Percentiles rank a stretch among this genome's conserved stretches.
phyloP scores from a whole-genome alignment of 2,329 filamentous ascomycete genomes.

The Neonectria coccinea region DNA sequence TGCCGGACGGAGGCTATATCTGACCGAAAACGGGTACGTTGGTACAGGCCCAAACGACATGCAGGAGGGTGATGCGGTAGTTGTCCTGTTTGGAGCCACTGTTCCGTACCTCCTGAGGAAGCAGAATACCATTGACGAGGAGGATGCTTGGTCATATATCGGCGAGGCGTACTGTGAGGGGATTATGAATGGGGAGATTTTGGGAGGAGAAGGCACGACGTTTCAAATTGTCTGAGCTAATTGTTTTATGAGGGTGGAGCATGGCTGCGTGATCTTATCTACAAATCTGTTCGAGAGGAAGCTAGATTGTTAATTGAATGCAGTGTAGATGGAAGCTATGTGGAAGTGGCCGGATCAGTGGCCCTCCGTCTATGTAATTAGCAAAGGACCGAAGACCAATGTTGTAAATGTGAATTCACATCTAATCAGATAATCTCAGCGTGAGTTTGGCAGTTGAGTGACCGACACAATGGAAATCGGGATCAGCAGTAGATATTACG shows the following conservation, averaged over 20 bases:
- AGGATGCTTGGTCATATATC: constrained; percentile 41
- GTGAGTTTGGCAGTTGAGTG: too few species aligned
- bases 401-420: too few species aligned
- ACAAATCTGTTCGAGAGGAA: background rate
- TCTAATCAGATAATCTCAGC: too few species aligned
- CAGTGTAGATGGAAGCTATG: too few species aligned
- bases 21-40: constrained; percentile 46
- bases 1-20: constrained; percentile 40
- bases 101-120: constrained; percentile 45
- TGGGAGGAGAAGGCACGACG: constrained; percentile 20
- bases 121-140: background rate
- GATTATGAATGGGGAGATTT: constrained; percentile 49
- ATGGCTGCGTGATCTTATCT: background rate
- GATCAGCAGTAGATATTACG: too few species aligned
- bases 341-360: too few species aligned
- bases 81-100: constrained; percentile 46
- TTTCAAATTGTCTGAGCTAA: constrained; percentile 21
- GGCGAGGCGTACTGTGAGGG: constrained; percentile 52
- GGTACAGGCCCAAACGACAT: constrained; percentile 45
- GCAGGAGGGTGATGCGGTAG: constrained; percentile 42
- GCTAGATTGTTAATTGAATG: too few species aligned
- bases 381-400: too few species aligned
- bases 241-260: too few species aligned
- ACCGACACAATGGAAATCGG: too few species aligned
- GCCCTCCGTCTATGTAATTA: too few species aligned